These are phyloP conservation scores for Cyclospora cayetanensis DNA, from an alignment of 169 alveolate genomes.

Conservation along the genomic window DNA sequence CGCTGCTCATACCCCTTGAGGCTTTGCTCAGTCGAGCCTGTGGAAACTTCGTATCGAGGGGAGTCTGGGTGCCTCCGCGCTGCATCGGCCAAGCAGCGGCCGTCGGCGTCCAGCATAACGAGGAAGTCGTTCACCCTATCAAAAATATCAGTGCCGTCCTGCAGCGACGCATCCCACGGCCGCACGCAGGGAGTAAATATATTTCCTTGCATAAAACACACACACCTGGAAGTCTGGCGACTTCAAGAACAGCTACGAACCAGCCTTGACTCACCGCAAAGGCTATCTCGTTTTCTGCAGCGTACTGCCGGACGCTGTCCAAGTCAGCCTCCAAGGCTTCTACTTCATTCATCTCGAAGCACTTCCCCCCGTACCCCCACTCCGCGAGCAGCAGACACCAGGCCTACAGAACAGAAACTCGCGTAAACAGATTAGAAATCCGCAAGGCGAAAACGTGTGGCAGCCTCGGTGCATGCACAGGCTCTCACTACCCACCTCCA, in stretches of 20 bases:
- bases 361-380: slow-evolving; percentile 61
- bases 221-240: not conserved
- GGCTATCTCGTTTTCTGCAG: slow-evolving; percentile 9
- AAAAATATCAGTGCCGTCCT: not conserved
- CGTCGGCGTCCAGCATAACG: slow-evolving; percentile 60
- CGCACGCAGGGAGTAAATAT: not conserved
- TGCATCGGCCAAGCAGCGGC: slow-evolving; percentile 56
- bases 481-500: slow-evolving; percentile 4
- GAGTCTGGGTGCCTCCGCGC: slow-evolving; percentile 16
- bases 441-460: not conserved
- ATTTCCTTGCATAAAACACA: not conserved
- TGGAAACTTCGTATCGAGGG: not conserved
- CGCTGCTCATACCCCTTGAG: not conserved
- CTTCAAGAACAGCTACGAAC: not conserved
- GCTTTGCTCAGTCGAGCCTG: not conserved
- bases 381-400: slow-evolving; percentile 63
- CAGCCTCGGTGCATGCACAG: not conserved
- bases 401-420: slow-evolving; percentile 13
- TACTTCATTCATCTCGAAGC: not conserved
- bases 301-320: slow-evolving; percentile 48
- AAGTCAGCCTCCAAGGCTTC: slow-evolving; percentile 50
- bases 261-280: too few relatives aligned
- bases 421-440: not conserved
- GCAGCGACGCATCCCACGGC: not conserved
- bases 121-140: slow-evolving; percentile 53